Evolutionary conservation across 176 grass and related monocot genomes (phyloP).

Genomic region (Oryza longistaminata): DNA sequence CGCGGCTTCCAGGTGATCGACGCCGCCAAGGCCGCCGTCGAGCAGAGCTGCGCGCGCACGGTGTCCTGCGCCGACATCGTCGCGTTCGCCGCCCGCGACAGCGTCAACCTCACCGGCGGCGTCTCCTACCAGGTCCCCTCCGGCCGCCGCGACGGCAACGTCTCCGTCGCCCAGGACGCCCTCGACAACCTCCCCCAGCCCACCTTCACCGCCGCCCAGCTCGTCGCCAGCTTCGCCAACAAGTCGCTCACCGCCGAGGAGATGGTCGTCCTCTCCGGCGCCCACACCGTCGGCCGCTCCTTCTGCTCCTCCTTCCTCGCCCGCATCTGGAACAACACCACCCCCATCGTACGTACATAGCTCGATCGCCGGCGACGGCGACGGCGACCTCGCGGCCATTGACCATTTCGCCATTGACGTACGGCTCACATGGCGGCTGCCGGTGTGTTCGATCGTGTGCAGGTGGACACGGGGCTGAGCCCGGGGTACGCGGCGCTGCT

Average conservation of each 20-base stretch:
- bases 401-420: too few relatives aligned
- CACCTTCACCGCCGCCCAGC: constrained; percentile 32
- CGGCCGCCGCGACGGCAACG: constrained; percentile 57
- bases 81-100: constrained; percentile 64
- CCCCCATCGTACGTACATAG: constrained; percentile 19
- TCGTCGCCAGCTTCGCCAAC: constrained; percentile 28
- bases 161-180: constrained; percentile 40
- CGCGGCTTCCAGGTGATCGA: constrained; percentile 62
- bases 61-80: constrained; percentile 76
- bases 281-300: constrained; percentile 55
- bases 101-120: constrained; percentile 54
- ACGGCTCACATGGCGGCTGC: too few relatives aligned
- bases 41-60: constrained; percentile 44
- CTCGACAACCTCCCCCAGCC: constrained; percentile 41
- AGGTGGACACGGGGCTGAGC: constrained; percentile 43
- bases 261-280: constrained; percentile 58
- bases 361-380: too few relatives aligned
- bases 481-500: constrained; percentile 52
- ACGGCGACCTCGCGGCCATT: neutral
- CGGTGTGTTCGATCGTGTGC: too few relatives aligned
- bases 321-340: constrained; percentile 38
- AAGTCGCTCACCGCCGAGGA: constrained; percentile 54
- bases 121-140: constrained; percentile 51
- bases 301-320: constrained; percentile 37
- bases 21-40: constrained; percentile 54